phyloP scores from a whole-genome alignment of 2,329 filamentous ascomycete genomes.

The Apiospora marii region DNA sequence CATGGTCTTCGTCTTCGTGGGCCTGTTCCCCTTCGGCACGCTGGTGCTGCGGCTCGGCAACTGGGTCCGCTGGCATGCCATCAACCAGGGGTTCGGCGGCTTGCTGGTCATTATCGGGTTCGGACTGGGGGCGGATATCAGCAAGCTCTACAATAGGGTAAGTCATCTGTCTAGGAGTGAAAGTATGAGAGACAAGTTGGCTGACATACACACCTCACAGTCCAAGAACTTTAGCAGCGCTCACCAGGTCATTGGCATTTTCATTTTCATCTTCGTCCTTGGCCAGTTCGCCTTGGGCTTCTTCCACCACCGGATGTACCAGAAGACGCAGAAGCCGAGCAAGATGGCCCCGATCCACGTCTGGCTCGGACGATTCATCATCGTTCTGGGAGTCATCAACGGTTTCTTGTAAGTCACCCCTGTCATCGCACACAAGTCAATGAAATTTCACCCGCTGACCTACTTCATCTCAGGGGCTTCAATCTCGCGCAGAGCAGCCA shows the following conservation, averaged over 20 bases:
- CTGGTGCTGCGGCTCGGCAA: constrained; percentile 60
- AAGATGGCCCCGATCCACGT: constrained; percentile 62
- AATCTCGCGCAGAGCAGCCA: constrained; percentile 59
- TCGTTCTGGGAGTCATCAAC: constrained; percentile 63
- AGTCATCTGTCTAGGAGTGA: constrained; percentile 35
- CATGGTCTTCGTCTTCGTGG: constrained; percentile 64
- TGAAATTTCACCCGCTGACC: constrained; percentile 24
- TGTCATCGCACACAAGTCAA: no score
- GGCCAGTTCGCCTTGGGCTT: constrained; percentile 62
- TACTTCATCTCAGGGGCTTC: constrained; percentile 56
- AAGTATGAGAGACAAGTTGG: neutral
- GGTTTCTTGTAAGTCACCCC: constrained; percentile 58
- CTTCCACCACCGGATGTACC: constrained; percentile 62
- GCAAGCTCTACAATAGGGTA: constrained; percentile 64
- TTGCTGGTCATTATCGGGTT: constrained; percentile 58
- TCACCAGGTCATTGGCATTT: constrained; percentile 67
- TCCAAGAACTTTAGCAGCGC: constrained; percentile 59
- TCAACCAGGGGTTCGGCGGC: constrained; percentile 59
- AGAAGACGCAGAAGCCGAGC: constrained; percentile 56
- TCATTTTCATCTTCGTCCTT: constrained; percentile 60
- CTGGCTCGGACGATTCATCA: constrained; percentile 63
- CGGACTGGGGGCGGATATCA: constrained; percentile 60
- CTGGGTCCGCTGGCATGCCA: constrained; percentile 62
- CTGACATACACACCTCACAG: constrained; percentile 39
- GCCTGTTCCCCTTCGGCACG: constrained; percentile 63